These are phyloP conservation scores for Fusarium sp. DNA, from an alignment of 2,329 filamentous ascomycete genomes.

Conservation along the genomic window DNA sequence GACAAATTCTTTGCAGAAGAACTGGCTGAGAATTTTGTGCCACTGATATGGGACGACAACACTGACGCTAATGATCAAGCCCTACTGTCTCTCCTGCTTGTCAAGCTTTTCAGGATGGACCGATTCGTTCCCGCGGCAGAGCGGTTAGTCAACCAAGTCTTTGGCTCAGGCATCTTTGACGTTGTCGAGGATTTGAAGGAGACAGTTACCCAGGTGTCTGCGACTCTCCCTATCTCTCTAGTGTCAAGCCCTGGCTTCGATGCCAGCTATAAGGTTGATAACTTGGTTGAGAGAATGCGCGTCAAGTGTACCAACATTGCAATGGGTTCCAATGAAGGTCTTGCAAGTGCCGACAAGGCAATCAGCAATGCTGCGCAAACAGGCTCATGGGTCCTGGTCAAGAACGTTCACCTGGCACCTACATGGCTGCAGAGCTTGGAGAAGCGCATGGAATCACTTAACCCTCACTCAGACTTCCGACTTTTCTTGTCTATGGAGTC, in stretches of 20 bases:
- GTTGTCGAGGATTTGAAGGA: conserved; percentile 86
- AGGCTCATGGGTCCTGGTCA: conserved; percentile 96
- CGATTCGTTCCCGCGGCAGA: conserved; percentile 94
- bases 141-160: conserved; percentile 87
- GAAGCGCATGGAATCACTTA: conserved; percentile 95
- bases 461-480: conserved; percentile 91
- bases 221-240: conserved; percentile 87
- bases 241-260: conserved; percentile 97
- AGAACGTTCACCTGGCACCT: conserved; percentile 97
- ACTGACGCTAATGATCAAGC: conserved; percentile 77
- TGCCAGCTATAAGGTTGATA: conserved; percentile 98
- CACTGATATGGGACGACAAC: conserved; percentile 75
- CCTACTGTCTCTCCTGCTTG: conserved; percentile 84
- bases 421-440: conserved; percentile 97
- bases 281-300: conserved; percentile 84
- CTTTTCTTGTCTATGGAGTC: conserved; percentile 99
- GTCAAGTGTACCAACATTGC: conserved; percentile 95
- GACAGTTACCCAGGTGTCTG: conserved; percentile 85
- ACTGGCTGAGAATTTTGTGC: conserved; percentile 85
- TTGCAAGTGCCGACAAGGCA: conserved; percentile 93
- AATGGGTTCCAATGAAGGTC: conserved; percentile 97
- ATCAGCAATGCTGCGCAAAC: conserved; percentile 91
- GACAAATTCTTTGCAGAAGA: conserved; percentile 86
- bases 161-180: conserved; percentile 85
- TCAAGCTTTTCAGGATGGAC: conserved; percentile 96